phyloP scores from a whole-genome alignment of 1,284 basidiomycete genomes.

The Amylostereum chailletii region DNA sequence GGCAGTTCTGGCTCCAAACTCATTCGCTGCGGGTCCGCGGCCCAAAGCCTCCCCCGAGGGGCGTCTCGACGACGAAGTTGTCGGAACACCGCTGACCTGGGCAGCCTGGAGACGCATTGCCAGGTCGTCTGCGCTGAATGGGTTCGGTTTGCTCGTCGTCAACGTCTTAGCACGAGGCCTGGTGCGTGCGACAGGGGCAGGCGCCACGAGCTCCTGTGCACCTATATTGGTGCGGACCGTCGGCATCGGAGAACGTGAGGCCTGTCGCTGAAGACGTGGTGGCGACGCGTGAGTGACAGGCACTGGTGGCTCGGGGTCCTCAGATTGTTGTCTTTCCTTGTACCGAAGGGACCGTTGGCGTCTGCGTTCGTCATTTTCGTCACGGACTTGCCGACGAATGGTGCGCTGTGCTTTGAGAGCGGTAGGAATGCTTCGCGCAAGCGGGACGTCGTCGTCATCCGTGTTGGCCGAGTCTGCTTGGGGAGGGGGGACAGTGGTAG shows the following conservation, averaged over 20 bases:
- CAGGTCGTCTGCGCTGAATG: constrained; percentile 50
- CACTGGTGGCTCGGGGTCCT: constrained; percentile 15
- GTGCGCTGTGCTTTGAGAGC: constrained; percentile 72
- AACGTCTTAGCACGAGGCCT: constrained; percentile 40
- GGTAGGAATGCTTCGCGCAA: constrained; percentile 69
- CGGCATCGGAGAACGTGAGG: background rate
- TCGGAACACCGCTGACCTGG: constrained; percentile 23
- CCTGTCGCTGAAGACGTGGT: background rate
- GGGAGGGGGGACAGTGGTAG: background rate
- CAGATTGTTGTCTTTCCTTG: constrained; percentile 16
- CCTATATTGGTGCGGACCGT: background rate
- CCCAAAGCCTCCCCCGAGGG: constrained; percentile 12
- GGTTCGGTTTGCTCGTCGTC: constrained; percentile 20
- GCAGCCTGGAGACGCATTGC: constrained; percentile 47
- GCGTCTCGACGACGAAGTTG: constrained; percentile 12
- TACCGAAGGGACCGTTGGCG: constrained; percentile 33
- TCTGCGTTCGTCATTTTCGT: constrained; percentile 54
- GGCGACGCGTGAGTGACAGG: background rate
- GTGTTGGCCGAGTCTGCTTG: constrained; percentile 12
- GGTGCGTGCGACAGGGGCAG: constrained; percentile 23
- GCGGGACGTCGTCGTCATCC: constrained; percentile 61
- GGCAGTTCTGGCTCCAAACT: constrained; percentile 3
- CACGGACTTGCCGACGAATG: constrained; percentile 59
- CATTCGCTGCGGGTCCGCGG: constrained; percentile 1
- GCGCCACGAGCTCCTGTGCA: constrained; percentile 18